Conservation (phyloP, 257 asterid genomes). For the Osmanthus fragrans region DNA sequence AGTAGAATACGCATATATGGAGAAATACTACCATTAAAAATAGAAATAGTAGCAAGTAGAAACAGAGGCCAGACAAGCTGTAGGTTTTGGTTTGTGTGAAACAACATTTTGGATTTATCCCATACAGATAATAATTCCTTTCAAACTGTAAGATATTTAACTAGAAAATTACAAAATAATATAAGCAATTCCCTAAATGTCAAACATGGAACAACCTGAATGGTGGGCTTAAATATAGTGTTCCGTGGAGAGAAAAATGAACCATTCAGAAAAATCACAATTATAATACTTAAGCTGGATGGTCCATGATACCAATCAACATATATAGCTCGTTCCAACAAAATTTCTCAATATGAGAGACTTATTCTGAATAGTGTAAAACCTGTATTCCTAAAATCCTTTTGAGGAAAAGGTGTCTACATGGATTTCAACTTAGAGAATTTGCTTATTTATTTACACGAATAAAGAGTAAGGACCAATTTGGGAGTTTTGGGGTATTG, state of each 20-base stretch:
- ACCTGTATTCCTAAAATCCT: neutral
- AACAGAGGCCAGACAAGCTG: too few species aligned
- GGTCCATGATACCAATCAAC: neutral
- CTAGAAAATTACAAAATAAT: neutral
- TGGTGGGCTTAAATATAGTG: neutral
- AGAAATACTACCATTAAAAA: too few species aligned
- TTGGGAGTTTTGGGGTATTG: too few species aligned
- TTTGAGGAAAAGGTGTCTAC: neutral
- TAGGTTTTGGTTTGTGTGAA: too few species aligned
- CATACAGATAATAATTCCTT: neutral
- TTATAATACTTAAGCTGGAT: neutral
- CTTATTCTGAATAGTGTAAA: neutral
- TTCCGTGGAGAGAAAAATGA: neutral
- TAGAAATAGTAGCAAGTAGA: too few species aligned
- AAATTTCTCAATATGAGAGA: neutral
- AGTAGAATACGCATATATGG: neutral
- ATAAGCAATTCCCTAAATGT: neutral
- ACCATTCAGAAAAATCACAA: neutral
- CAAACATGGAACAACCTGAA: too few species aligned
- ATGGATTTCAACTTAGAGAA: neutral
- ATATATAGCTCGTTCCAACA: neutral
- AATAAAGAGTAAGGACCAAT: neutral
- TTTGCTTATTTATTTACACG: neutral
- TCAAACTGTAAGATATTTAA: neutral
- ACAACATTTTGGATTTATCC: too few species aligned